A percentile compares a stretch with the other conserved stretches of the same genome.
phyloP scores from a whole-genome alignment of 1,284 basidiomycete species.

The Malassezia sp. region DNA sequence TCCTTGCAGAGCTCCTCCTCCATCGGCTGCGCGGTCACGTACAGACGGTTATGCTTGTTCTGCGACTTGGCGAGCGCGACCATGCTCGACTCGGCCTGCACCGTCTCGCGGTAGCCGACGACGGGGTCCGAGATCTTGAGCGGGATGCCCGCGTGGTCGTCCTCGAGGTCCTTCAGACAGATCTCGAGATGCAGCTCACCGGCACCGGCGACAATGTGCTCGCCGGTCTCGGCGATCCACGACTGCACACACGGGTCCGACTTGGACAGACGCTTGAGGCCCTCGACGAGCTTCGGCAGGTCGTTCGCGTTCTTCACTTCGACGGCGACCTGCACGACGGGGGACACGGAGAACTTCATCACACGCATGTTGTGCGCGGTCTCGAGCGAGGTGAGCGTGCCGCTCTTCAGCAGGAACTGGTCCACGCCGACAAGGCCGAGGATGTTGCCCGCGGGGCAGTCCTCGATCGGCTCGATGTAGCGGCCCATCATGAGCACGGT shows the following conservation, averaged over 20 bases:
- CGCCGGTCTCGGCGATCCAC: constrained; percentile 82
- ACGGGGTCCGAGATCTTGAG: constrained; percentile 98
- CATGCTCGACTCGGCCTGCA: constrained; percentile 88
- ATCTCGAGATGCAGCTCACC: constrained; percentile 99
- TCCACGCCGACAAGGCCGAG: constrained; percentile 98
- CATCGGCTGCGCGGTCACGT: constrained; percentile 79
- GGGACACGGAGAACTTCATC: constrained; percentile 85
- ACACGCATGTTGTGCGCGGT: constrained; percentile 99
- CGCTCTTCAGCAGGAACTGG: constrained; percentile 96
- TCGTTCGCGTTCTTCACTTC: constrained; percentile 99
- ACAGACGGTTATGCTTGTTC: constrained; percentile 99
- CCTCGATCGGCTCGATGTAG: constrained; percentile 95
- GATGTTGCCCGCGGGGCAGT: constrained; percentile 98
- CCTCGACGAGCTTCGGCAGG: constrained; percentile 98
- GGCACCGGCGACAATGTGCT: constrained; percentile 98
- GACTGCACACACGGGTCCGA: constrained; percentile 99
- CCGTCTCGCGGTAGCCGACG: constrained; percentile 95
- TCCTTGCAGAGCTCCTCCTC: constrained; percentile 87
- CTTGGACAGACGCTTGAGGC: constrained; percentile 99
- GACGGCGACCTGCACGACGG: constrained; percentile 97
- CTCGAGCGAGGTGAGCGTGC: constrained; percentile 93
- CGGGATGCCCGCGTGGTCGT: constrained; percentile 98
- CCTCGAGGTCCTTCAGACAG: constrained; percentile 98
- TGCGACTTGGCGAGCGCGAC: constrained; percentile 97
- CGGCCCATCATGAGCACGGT: constrained; percentile 99